Base-by-base conservation (phyloP, 2,329 filamentous ascomycete genomes). In the Blastomyces percursus region DNA sequence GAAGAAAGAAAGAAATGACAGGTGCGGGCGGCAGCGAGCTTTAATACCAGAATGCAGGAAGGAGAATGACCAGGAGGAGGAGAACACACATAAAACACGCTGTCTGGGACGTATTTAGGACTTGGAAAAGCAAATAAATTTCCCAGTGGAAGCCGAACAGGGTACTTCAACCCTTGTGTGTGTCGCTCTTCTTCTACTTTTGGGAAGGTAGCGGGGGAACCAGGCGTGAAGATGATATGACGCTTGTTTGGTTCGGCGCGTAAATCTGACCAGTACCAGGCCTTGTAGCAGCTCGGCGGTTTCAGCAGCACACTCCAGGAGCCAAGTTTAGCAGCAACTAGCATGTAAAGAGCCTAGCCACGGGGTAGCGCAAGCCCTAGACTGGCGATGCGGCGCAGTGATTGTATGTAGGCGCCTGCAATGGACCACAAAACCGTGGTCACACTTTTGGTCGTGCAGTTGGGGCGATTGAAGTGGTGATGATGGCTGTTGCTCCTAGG, bases 271-370 rank as follows among this genome's bases (percentile, higher is more conserved):
- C 60, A 61, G 59, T 60, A 14, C 6, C 21, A 52, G 50, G 50
- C 24, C 21, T 8, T 5, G 50, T 16, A 61, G 51, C 48, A 46
- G 24, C 44, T 32, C 40, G 12, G 42, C 42, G 40, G 56, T 59
- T 59, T 59, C 55, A 58, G 55, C 21, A 58, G 38, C 35, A 12
- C 55, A 27, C 9, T 30, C 54, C 51, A 56, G 60, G 38, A 51
- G 54, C 58, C 56, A 64, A 62, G 57, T 54, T 61, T 66, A 67
- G 65, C 40, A 64, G 60, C 61, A 55, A 42, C 65, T 66, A 67
- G 50, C 19, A 60, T 59, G n/a, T 2, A 54, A 62, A 32, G n/a
- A 61, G 64, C 44, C 63, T 65, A 57, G 63, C 51, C 21, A 30
- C 27, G 54, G 56, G 44, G 54, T 48, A 8, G 21, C 27, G 50